These are phyloP conservation scores for Lunasporangiospora selenospora DNA, from an alignment of 192 early-diverging fungal genomes.

Conservation along the genomic window DNA sequence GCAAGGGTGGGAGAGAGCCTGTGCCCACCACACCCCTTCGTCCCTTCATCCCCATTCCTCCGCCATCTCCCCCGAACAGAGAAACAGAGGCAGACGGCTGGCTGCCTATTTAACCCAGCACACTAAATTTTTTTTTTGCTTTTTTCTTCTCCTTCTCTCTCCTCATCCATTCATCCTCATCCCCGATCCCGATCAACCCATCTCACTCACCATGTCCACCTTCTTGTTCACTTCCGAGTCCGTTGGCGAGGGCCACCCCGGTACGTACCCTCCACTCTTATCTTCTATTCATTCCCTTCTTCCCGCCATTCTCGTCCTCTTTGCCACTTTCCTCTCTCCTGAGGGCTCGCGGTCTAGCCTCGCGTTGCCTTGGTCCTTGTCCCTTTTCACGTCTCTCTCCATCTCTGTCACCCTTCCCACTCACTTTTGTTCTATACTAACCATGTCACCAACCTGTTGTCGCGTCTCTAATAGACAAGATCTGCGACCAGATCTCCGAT, in stretches of 20 bases:
- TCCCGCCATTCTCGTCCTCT: background rate
- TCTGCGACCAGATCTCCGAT: conserved; percentile 99
- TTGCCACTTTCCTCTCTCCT: background rate
- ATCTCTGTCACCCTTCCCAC: background rate
- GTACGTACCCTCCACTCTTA: conserved; percentile 48
- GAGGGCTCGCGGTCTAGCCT: background rate
- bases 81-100: too few species aligned
- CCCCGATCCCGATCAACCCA: conserved; percentile 7
- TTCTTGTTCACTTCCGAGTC: conserved; percentile 99
- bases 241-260: conserved; percentile 99
- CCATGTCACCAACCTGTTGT: background rate
- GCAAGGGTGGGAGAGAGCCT: too few species aligned
- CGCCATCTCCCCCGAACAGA: too few species aligned
- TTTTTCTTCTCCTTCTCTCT: conserved; percentile 8
- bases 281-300: background rate
- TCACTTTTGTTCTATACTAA: background rate
- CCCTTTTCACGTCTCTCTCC: too few species aligned
- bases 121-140: conserved; percentile 6
- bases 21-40: too few species aligned
- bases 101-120: too few species aligned
- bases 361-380: too few species aligned
- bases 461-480: conserved; percentile 79
- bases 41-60: too few species aligned
- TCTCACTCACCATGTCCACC: conserved; percentile 52
- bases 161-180: background rate